These are phyloP conservation scores for Capsicum pubescens DNA, from an alignment of 257 asterid genomes.

Conservation along the genomic window DNA sequence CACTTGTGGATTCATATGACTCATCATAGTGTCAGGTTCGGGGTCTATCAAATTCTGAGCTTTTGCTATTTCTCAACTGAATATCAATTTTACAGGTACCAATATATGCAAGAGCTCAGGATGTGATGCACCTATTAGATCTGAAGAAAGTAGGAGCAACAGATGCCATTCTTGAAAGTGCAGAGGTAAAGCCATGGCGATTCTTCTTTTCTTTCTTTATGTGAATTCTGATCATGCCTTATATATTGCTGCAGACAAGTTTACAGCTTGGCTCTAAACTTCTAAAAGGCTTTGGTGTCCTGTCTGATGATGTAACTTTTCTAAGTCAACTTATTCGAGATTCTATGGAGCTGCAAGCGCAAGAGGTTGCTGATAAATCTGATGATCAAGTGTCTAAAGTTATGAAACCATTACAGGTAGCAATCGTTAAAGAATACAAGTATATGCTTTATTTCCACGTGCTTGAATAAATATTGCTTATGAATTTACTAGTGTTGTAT, in stretches of 20 bases:
- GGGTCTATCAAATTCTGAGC: constrained; percentile 17
- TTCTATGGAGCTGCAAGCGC: constrained; percentile 96
- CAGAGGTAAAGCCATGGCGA: constrained; percentile 66
- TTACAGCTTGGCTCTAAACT: constrained; percentile 98
- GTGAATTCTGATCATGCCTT: constrained; percentile 35
- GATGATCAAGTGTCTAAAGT: constrained; percentile 55
- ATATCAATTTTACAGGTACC: constrained; percentile 60
- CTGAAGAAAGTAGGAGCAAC: constrained; percentile 96
- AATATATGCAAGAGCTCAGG: constrained; percentile 92
- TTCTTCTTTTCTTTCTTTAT: constrained; percentile 19
- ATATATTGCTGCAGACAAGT: constrained; percentile 69
- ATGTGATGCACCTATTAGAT: constrained; percentile 80
- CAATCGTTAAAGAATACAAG: not conserved
- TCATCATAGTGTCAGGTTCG: not conserved
- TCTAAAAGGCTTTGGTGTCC: constrained; percentile 84
- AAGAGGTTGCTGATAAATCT: constrained; percentile 58
- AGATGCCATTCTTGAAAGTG: constrained; percentile 89
- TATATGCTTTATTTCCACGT: constrained; percentile 7
- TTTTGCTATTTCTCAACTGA: not conserved
- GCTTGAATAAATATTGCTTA: constrained; percentile 14
- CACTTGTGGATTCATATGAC: not conserved
- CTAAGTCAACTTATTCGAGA: constrained; percentile 74
- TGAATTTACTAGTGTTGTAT: constrained; percentile 12
- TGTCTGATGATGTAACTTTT: constrained; percentile 92
- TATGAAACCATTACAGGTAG: constrained; percentile 90